Evolutionary conservation across 306 rosid genomes (phyloP).

Genomic region (Abrus pulchellus): DNA sequence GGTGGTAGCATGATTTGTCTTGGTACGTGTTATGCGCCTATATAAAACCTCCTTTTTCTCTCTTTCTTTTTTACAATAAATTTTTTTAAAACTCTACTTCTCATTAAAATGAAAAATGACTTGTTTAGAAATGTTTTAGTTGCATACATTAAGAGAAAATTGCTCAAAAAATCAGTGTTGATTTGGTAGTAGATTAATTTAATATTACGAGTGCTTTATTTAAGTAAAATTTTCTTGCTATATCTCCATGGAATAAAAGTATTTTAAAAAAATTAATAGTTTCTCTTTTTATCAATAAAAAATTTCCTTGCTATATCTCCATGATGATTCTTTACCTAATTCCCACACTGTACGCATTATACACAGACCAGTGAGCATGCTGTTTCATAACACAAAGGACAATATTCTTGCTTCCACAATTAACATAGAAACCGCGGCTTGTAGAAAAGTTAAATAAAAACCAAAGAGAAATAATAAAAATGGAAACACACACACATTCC

Average conservation of each 20-base stretch:
- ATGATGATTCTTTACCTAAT: neutral
- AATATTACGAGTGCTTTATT: too few relatives aligned
- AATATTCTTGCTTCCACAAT: constrained; percentile 23
- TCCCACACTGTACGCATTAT: neutral
- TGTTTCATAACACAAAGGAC: constrained; percentile 4
- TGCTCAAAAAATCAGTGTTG: neutral
- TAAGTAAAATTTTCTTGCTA: neutral
- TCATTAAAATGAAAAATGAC: too few relatives aligned
- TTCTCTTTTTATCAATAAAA: too few relatives aligned
- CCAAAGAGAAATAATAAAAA: constrained; percentile 24
- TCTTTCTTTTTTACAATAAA: too few relatives aligned
- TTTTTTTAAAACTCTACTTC: too few relatives aligned
- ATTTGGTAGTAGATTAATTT: neutral
- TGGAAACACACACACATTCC: constrained; percentile 25
- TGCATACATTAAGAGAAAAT: neutral
- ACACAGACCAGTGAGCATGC: constrained; percentile 1
- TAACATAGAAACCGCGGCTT: neutral
- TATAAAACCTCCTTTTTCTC: too few relatives aligned
- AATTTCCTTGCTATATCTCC: neutral
- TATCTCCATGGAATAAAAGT: neutral
- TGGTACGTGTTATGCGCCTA: too few relatives aligned
- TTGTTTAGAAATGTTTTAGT: too few relatives aligned
- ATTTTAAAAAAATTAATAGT: too few relatives aligned
- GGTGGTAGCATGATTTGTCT: neutral
- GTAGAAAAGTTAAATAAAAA: constrained; percentile 28